Base-by-base conservation (phyloP, 805 yeast genomes). In the Yamadazyma philogaea region DNA sequence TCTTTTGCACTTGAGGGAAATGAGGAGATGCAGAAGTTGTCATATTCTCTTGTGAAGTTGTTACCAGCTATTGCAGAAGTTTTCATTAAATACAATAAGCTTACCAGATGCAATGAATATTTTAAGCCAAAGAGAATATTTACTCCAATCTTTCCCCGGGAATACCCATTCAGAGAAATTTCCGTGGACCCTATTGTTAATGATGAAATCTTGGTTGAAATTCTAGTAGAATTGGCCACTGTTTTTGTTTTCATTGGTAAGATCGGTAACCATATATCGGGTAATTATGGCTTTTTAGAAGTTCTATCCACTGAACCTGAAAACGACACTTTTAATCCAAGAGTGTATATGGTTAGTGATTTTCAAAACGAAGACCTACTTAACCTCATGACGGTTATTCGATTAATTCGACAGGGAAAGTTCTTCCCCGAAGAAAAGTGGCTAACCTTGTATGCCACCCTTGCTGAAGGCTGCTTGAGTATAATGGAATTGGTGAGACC, bases 161-260 rank as follows among this genome's bases (percentile, higher is more conserved):
- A 64, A 12, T 78, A 75, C 53, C 96, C 95, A 14, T 82, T 83
- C 55, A 63, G 64, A 37, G 82, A 79, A 33, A 54, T 71, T 22
- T 79, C 90, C 0, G 76, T 85, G 50, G 96, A 88, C 55, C 82
- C 95, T 0, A 70, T 81, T 34, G 84, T 86, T 15, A 78, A 79
- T 48, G 86, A 82, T 47, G 85, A 81, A 49, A 66, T 73, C 1
- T 69, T 84, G 43, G 87, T 81, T 20, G 96, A 88, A 57, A 70
- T 84, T 2, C 64, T 87, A 41, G 65, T 85, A 32, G 96, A 88
- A 56, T 57, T 87, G 37, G 70, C 83, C 6, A 74, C 82, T 12
- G 66, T 84, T n/a, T 75, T 81, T 42, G 69, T 81, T 12, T 77
- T 68, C 52, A 61, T 82, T 19, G 65, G 82, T 12, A 77, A 75